Evolutionary conservation across 108 stramenopile genomes (phyloP).

Genomic region (Cyclotella choctawhatcheeana): DNA sequence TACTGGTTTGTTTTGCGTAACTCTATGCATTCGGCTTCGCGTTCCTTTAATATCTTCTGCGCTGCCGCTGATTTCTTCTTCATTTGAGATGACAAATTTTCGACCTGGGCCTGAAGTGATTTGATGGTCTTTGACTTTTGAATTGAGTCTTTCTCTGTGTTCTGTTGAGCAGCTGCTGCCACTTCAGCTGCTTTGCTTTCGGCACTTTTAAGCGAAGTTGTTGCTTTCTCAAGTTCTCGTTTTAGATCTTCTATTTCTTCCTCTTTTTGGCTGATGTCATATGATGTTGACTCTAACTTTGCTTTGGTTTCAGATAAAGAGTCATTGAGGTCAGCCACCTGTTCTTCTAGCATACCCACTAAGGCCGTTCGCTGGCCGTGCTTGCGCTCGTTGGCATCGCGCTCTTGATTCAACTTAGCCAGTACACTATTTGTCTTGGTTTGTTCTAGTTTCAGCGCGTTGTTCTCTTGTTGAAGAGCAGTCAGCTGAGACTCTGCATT

Average conservation of each 20-base stretch:
- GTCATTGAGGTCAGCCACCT: constrained; percentile 84
- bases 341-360: constrained; percentile 88
- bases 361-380: constrained; percentile 89
- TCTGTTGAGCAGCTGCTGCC: constrained; percentile 63
- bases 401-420: constrained; percentile 77
- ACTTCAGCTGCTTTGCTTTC: constrained; percentile 62
- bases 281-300: constrained; percentile 76
- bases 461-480: constrained; percentile 71
- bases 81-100: constrained; percentile 79
- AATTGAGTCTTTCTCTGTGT: constrained; percentile 42
- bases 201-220: constrained; percentile 49
- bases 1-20: constrained; percentile 72
- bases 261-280: constrained; percentile 79
- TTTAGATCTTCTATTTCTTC: constrained; percentile 58
- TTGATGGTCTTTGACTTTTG: constrained; percentile 60
- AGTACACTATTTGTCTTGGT: constrained; percentile 76
- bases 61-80: constrained; percentile 86
- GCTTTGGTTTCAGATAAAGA: constrained; percentile 74
- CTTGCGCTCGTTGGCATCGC: constrained; percentile 76
- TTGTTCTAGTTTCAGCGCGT: constrained; percentile 76
- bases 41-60: constrained; percentile 79
- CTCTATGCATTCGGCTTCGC: constrained; percentile 76
- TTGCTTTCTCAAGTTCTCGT: constrained; percentile 56
- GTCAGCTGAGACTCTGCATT: constrained; percentile 68
- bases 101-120: constrained; percentile 74